Evolutionary conservation across 1,284 basidiomycete genomes (phyloP).

Genomic region (Malassezia psittaci): DNA sequence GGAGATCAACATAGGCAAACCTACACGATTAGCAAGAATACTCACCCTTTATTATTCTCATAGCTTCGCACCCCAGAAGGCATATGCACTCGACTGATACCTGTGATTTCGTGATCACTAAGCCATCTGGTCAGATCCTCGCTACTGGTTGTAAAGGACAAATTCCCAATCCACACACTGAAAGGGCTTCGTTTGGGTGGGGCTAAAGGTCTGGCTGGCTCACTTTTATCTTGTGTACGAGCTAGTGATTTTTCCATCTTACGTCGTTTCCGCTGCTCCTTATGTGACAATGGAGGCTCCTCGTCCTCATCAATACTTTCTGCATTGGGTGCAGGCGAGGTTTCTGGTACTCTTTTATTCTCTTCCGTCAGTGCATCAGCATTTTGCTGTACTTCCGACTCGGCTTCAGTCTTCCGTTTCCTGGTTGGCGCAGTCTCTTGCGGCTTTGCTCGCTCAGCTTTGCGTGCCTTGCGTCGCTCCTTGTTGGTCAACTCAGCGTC

Average conservation of each 20-base stretch:
- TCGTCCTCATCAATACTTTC: neutral
- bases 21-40: constrained; percentile 50
- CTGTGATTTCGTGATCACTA: constrained; percentile 30
- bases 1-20: constrained; percentile 92
- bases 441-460: constrained; percentile 15
- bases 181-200: constrained; percentile 52
- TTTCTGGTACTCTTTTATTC: neutral
- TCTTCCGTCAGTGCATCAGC: neutral
- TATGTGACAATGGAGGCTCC: constrained; percentile 54
- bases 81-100: constrained; percentile 54
- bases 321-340: neutral
- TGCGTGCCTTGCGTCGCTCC: constrained; percentile 26
- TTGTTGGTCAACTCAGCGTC: constrained; percentile 30
- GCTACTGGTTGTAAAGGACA: constrained; percentile 33
- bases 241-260: constrained; percentile 19
- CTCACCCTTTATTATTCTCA: constrained; percentile 53
- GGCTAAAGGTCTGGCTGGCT: neutral
- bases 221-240: neutral
- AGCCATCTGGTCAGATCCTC: constrained; percentile 35
- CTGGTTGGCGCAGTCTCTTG: neutral
- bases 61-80: constrained; percentile 50
- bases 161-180: constrained; percentile 53
- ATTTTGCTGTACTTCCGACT: neutral
- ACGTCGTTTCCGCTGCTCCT: constrained; percentile 36
- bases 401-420: neutral